phyloP scores from a whole-genome alignment of 169 alveolate genomes.

The Fabrea salina region DNA sequence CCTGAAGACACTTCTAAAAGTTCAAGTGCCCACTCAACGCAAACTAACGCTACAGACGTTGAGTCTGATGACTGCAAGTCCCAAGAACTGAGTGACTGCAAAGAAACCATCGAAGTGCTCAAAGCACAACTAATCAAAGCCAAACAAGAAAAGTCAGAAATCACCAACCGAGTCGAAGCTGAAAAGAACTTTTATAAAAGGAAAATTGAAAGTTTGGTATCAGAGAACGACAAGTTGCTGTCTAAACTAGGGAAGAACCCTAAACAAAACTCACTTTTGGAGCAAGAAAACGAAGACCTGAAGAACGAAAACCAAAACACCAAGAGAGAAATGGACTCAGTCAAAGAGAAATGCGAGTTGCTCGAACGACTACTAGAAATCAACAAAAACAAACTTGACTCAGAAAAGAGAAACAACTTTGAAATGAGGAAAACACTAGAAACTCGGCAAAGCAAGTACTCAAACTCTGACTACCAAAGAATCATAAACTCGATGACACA shows the following conservation, averaged over 20 bases:
- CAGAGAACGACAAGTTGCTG: constrained; percentile 25
- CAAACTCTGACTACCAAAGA: not conserved
- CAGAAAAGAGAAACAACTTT: not conserved
- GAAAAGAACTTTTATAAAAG: constrained; percentile 24
- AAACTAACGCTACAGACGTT: not conserved
- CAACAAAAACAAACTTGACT: not conserved
- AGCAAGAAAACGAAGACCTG: not conserved
- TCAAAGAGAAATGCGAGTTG: not conserved
- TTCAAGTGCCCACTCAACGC: not conserved
- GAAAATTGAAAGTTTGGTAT: not conserved
- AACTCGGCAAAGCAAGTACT: not conserved
- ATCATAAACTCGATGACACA: constrained; percentile 22
- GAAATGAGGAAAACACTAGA: not conserved
- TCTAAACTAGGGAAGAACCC: constrained; percentile 12
- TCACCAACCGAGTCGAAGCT: constrained; percentile 13
- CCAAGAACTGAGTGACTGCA: not conserved
- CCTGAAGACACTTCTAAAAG: not conserved
- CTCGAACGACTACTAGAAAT: not conserved
- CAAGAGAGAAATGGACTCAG: not conserved
- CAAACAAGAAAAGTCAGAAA: not conserved
- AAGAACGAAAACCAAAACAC: not conserved
- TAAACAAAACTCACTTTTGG: not conserved
- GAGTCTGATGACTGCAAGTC: not conserved
- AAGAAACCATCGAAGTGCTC: not conserved
- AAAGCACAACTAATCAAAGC: not conserved